phyloP scores from a whole-genome alignment of 1,284 basidiomycete species.

The Boletus semigastroideus region DNA sequence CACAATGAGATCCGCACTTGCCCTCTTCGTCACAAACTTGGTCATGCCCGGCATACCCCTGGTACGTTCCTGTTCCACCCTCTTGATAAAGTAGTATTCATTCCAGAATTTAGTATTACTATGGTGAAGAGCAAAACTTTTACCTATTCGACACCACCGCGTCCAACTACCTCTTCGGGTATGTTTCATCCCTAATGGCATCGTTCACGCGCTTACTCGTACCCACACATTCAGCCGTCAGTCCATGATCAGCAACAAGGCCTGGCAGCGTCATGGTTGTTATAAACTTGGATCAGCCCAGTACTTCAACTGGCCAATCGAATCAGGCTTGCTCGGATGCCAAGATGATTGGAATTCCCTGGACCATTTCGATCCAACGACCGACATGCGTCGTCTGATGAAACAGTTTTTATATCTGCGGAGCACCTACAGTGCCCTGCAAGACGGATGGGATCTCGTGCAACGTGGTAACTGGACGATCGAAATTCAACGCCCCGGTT shows the following conservation, averaged over 20 bases:
- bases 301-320: conserved; percentile 87
- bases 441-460: conserved; percentile 82
- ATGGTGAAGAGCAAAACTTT: conserved; percentile 88
- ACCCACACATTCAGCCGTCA: conserved; percentile 63
- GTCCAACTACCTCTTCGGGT: conserved; percentile 86
- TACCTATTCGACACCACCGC: conserved; percentile 84
- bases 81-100: conserved; percentile 6
- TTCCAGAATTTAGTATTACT: conserved; percentile 55
- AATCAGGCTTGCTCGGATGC: conserved; percentile 76
- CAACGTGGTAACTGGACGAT: conserved; percentile 83
- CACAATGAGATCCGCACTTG: conserved; percentile 71
- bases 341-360: conserved; percentile 85
- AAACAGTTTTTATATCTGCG: conserved; percentile 74
- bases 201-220: background rate
- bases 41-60: conserved; percentile 87
- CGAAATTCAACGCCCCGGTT: conserved; percentile 75
- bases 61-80: conserved; percentile 37
- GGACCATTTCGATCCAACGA: conserved; percentile 90
- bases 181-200: conserved; percentile 25
- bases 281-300: conserved; percentile 86
- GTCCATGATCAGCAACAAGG: conserved; percentile 79
- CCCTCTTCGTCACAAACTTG: conserved; percentile 73
- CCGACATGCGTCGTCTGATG: conserved; percentile 71
- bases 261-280: conserved; percentile 92
- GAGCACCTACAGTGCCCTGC: conserved; percentile 64